phyloP scores from a whole-genome alignment of 2,329 filamentous ascomycete genomes.

The Domatiomyces globalis region DNA sequence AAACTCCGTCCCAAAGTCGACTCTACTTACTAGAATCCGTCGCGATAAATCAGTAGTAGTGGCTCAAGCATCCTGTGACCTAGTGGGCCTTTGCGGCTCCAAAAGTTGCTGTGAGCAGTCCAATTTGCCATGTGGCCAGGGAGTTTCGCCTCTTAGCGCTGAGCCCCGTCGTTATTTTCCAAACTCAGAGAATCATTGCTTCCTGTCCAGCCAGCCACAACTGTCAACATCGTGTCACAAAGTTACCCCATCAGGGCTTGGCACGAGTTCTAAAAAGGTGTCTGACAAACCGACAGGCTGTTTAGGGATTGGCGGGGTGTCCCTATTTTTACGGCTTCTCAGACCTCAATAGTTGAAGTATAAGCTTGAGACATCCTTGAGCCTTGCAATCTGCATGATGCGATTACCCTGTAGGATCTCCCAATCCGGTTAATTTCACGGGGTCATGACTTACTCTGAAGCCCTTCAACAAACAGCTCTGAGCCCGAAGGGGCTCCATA shows the following conservation, averaged over 20 bases:
- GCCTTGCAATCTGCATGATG: background rate
- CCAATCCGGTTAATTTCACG: background rate
- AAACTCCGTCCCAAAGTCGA: background rate
- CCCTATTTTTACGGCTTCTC: background rate
- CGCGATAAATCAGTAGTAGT: background rate
- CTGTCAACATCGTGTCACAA: background rate
- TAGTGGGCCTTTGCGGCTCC: background rate
- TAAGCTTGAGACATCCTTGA: background rate
- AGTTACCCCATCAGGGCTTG: background rate
- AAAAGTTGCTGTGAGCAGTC: background rate
- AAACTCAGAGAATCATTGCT: background rate
- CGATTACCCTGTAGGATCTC: background rate
- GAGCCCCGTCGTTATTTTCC: background rate
- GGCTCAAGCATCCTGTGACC: background rate
- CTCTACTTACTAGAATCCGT: background rate
- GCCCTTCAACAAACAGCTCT: background rate
- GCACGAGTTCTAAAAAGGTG: background rate
- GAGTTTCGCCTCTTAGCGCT: background rate
- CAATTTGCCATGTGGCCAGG: background rate
- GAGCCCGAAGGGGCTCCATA: background rate
- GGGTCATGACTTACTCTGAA: background rate
- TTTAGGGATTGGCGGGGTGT: background rate
- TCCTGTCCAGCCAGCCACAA: background rate
- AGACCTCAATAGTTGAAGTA: background rate
- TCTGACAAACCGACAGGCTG: background rate